A percentile compares a stretch with the other conserved stretches of the same genome.
phyloP scores from a whole-genome alignment of 306 rosid genomes.

The Purshia tridentata region DNA sequence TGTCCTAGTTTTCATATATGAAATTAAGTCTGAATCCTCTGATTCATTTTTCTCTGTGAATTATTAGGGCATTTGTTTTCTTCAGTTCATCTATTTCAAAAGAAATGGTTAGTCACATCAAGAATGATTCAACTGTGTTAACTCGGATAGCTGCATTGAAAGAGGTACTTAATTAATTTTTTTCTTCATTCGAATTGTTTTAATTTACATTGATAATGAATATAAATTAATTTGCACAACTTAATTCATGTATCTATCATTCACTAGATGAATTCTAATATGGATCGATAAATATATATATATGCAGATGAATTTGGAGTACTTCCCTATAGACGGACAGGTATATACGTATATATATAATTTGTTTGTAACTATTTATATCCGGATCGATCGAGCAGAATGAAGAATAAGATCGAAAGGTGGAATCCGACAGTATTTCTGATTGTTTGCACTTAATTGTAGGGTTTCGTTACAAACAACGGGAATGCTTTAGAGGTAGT shows the following conservation, averaged over 20 bases:
- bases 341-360: constrained; percentile 47
- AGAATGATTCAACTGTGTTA: constrained; percentile 67
- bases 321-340: constrained; percentile 92
- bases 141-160: constrained; percentile 77
- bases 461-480: constrained; percentile 90
- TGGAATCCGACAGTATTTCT: too few species aligned
- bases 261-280: constrained; percentile 23
- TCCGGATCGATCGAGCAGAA: too few species aligned
- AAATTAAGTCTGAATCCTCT: constrained; percentile 14
- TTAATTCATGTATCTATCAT: constrained; percentile 17
- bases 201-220: constrained; percentile 7
- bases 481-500: constrained; percentile 88
- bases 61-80: constrained; percentile 84
- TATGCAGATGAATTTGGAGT: constrained; percentile 95
- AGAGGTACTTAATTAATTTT: constrained; percentile 57
- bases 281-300: constrained; percentile 30
- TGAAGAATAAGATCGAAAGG: too few species aligned
- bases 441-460: constrained; percentile 25
- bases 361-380: too few species aligned
- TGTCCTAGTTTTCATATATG: too few species aligned
- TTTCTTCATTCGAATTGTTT: constrained; percentile 11
- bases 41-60: constrained; percentile 35
- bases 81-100: constrained; percentile 79
- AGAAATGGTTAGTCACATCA: constrained; percentile 69
- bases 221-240: not conserved